Conservation (phyloP, 495 filamentous ascomycete genomes). For the Podospora tetraspora region DNA sequence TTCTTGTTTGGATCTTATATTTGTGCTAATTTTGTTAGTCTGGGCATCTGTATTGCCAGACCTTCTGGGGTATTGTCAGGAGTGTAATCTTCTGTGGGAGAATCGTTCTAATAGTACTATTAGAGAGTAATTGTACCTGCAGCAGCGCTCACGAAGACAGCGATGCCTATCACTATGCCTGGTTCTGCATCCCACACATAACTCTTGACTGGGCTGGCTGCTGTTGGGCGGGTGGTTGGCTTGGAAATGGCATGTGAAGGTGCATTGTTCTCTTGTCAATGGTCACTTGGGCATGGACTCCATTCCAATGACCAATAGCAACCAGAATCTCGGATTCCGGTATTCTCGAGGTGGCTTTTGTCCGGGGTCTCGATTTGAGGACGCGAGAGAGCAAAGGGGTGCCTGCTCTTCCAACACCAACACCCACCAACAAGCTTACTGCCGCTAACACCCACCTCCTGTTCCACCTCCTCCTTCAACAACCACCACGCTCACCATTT, state of each 20-base stretch:
- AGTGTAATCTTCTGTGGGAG: conserved; percentile 9
- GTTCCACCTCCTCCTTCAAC: not conserved
- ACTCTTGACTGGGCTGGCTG: no score
- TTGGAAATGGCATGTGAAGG: not conserved
- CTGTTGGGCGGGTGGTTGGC: not conserved
- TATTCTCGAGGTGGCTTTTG: not conserved
- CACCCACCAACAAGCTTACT: not conserved
- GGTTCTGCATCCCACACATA: not conserved
- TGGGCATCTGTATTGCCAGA: not conserved
- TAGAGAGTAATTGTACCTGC: not conserved
- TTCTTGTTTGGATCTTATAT: not conserved
- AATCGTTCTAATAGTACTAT: not conserved
- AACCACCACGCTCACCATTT: not conserved
- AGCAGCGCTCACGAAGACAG: not conserved
- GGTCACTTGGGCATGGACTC: not conserved
- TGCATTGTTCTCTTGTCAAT: not conserved
- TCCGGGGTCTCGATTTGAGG: not conserved
- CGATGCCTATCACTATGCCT: not conserved
- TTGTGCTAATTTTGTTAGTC: not conserved
- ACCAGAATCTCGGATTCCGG: not conserved
- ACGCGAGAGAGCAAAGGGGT: not conserved
- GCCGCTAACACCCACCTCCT: not conserved
- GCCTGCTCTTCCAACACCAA: not conserved
- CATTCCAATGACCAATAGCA: not conserved
- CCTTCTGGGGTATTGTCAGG: not conserved